phyloP scores from a whole-genome alignment of 768 basidiomycete species.

The Rhizopogon rudus region DNA sequence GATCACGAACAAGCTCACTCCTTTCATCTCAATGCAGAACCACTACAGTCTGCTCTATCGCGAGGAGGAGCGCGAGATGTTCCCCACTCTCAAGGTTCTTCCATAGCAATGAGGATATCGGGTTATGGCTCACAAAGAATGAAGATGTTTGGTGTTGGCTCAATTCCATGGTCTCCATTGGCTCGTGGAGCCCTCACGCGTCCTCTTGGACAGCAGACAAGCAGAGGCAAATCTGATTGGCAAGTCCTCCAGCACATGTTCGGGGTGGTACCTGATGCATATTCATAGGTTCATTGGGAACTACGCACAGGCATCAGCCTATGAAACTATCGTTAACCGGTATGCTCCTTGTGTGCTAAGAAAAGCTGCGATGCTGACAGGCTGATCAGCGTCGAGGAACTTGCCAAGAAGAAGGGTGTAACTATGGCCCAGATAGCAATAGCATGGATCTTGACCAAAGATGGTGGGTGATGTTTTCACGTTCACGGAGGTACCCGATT shows the following conservation, averaged over 20 bases:
- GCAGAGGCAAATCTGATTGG: conserved; percentile 20
- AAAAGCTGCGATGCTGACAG: background rate
- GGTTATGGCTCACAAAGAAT: background rate
- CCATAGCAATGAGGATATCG: background rate
- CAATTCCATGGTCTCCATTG: conserved; percentile 43
- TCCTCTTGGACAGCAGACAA: conserved; percentile 26
- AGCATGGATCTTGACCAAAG: conserved; percentile 33
- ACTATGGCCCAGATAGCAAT: conserved; percentile 41
- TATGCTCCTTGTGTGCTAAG: conserved; percentile 2
- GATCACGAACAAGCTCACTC: conserved; percentile 38
- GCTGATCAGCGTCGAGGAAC: conserved; percentile 32
- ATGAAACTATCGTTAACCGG: conserved; percentile 25
- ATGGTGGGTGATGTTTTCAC: conserved; percentile 13
- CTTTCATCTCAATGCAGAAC: conserved; percentile 65
- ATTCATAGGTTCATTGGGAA: conserved; percentile 17
- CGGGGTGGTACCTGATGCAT: conserved; percentile 3
- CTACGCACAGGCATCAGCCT: conserved; percentile 18
- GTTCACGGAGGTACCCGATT: background rate
- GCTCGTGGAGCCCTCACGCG: conserved; percentile 32
- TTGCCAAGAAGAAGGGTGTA: conserved; percentile 30
- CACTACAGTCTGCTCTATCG: conserved; percentile 52
- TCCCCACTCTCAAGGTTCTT: conserved; percentile 40
- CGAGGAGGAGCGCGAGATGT: conserved; percentile 58
- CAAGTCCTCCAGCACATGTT: background rate
- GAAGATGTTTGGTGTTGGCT: conserved; percentile 38